A percentile compares a stretch with the other conserved stretches of the same genome.
Evolutionary conservation across 306 rosid species (phyloP).

Genomic region (Cucurbita maxima): DNA sequence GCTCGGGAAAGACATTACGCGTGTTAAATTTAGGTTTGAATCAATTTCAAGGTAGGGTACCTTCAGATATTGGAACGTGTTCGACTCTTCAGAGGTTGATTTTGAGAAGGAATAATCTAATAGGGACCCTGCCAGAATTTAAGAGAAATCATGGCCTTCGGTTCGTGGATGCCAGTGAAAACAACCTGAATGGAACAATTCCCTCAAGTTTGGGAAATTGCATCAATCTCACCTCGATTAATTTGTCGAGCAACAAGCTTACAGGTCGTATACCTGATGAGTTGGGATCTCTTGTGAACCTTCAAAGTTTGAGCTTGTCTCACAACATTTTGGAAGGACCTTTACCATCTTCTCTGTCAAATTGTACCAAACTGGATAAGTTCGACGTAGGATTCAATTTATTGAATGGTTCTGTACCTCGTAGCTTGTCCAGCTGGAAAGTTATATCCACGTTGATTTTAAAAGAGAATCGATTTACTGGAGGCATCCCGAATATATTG

Average conservation of each 20-base stretch:
- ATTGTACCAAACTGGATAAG: conserved; percentile 28
- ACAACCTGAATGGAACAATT: conserved; percentile 38
- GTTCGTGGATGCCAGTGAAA: conserved; percentile 36
- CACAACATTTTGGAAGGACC: conserved; percentile 55
- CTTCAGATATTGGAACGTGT: conserved; percentile 55
- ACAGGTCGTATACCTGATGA: conserved; percentile 40
- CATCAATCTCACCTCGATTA: conserved; percentile 29
- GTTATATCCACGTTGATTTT: conserved; percentile 29
- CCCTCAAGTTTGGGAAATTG: conserved; percentile 57
- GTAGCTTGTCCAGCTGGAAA: conserved; percentile 41
- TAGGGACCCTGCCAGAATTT: conserved; percentile 55
- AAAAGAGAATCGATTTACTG: conserved; percentile 47
- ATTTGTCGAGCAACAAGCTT: conserved; percentile 37
- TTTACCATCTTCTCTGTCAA: conserved; percentile 47
- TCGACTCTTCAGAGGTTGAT: conserved; percentile 46
- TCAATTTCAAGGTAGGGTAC: conserved; percentile 50
- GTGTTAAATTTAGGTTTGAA: conserved; percentile 39
- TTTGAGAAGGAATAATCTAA: conserved; percentile 31
- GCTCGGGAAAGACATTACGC: conserved; percentile 39
- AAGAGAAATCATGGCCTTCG: conserved; percentile 15
- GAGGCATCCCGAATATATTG: conserved; percentile 47
- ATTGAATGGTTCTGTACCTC: conserved; percentile 55
- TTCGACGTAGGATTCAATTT: conserved; percentile 62
- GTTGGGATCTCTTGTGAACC: conserved; percentile 44
- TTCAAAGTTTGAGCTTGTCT: conserved; percentile 35